Evolutionary conservation across 345 rosid species (phyloP), one percentile per base, ranked within the genome.

Genomic region (Barbarea vulgaris): DNA sequence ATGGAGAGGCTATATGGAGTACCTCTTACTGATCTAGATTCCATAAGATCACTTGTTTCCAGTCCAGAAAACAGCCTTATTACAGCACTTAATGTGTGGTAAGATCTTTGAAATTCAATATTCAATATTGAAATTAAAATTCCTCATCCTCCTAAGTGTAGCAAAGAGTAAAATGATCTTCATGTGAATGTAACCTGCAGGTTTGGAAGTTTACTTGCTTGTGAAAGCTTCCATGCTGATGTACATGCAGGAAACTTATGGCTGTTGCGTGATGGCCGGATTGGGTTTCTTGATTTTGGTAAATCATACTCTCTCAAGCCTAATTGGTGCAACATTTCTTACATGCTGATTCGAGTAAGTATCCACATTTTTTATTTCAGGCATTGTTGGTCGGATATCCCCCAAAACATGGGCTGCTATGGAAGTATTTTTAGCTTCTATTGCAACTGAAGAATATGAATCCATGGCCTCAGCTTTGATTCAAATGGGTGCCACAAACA

Each of bases 1-100:
- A 94, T 94, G 98, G 91, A 94, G 85, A 90, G 98, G 87, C 87
- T 94, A 13, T 91, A 94, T 60, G 98, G 98, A 80, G 98, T 91
- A 81, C 97, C 98, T 62, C 95, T 94, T 73, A 94, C 98, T 65
- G 97, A 94, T 79, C 87, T 94, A 15, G 88, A 94, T 78, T 87
- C 98, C 24, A 91, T 94, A 70, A 90, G 96, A 39, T 87, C 97
- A 31, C 85, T 91, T 77, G 97, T 94, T 83, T 76, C 93, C 52
- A 85, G 83, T 82, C 97, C 97, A 12, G 98, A 94, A 79, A 81
- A 80, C 80, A 91, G 95, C 81, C 96, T 91, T 50, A 87, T 94
- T 72, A 94, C 93, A 44, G 97, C 98, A 30, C 96, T 94, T 67
- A 94, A 94, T 67, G 97, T 91, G 64, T 94, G 98, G 97, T 94